Evolutionary conservation across 208 protist species (phyloP).

Genomic region (Zelonia costaricensis): DNA sequence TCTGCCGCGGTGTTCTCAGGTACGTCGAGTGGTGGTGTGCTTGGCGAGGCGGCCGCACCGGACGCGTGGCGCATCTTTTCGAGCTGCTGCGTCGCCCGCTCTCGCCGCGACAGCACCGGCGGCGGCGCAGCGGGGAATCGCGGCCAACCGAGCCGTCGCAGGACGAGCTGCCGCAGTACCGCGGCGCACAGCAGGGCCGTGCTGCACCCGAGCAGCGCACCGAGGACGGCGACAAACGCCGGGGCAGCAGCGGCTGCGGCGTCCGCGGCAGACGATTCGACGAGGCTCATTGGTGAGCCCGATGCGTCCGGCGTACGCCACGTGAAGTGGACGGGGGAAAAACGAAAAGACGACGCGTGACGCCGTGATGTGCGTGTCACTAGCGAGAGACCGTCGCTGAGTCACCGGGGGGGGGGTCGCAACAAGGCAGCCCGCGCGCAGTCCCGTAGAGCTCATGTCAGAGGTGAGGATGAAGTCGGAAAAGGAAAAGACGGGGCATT

Average conservation of each 20-base stretch:
- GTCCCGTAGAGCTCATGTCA: neutral
- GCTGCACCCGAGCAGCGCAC: constrained; percentile 5
- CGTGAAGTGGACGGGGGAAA: too few species aligned
- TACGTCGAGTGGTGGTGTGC: too few species aligned
- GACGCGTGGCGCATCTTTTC: constrained; percentile 9
- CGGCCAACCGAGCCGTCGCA: neutral
- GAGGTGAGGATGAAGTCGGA: neutral
- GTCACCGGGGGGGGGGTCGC: too few species aligned
- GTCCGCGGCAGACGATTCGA: too few species aligned
- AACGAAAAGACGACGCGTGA: too few species aligned
- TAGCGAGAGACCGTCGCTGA: too few species aligned
- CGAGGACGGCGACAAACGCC: neutral
- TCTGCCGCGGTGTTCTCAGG: too few species aligned
- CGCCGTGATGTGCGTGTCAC: too few species aligned
- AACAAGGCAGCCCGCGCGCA: neutral
- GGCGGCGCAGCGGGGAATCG: neutral
- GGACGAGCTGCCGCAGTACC: neutral
- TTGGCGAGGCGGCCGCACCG: neutral
- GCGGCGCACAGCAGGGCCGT: constrained; percentile 1
- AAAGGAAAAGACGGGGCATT: too few species aligned
- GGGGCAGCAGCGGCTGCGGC: too few species aligned
- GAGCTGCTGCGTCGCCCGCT: constrained; percentile 20
- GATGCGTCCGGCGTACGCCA: too few species aligned
- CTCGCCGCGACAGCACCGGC: constrained; percentile 3
- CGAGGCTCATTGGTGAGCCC: too few species aligned